Evolutionary conservation across 1,284 basidiomycete species (phyloP).

Genomic region (Mycosarcoma mackinlayi): DNA sequence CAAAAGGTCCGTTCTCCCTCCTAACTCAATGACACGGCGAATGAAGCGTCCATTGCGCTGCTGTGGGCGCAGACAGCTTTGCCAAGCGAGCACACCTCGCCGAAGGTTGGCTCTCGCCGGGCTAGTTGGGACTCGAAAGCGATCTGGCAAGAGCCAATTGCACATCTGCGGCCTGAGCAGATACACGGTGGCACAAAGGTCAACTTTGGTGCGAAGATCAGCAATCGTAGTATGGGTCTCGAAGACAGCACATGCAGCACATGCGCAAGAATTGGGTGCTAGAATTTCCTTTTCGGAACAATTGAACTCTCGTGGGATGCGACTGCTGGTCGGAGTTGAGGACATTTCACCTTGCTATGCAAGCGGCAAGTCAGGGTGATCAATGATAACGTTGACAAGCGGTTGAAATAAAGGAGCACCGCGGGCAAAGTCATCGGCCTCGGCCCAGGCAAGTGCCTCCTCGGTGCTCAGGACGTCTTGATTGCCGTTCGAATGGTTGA

Average conservation of each 20-base stretch:
- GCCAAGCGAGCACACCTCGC: too few species aligned
- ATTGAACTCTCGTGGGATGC: neutral
- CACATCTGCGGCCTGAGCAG: too few species aligned
- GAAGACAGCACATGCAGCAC: neutral
- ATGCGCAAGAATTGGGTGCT: too few species aligned
- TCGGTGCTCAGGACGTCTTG: conserved; percentile 2
- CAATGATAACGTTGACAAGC: conserved; percentile 42
- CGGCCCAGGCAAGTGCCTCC: conserved; percentile 40
- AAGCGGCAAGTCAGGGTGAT: conserved; percentile 22
- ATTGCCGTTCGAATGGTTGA: neutral
- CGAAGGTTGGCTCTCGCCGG: too few species aligned
- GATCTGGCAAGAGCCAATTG: too few species aligned
- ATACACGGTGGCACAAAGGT: too few species aligned
- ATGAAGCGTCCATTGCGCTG: too few species aligned
- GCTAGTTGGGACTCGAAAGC: too few species aligned
- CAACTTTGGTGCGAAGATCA: too few species aligned
- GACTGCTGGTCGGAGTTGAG: neutral
- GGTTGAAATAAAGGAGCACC: conserved; percentile 50
- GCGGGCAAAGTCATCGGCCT: conserved; percentile 52
- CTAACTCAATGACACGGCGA: too few species aligned
- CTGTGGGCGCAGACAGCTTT: too few species aligned
- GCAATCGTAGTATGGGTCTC: neutral
- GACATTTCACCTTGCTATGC: neutral
- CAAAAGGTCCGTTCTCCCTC: too few species aligned
- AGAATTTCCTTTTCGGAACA: neutral